Conservation (phyloP, 345 rosid genomes). For the Rubroshorea leprosula region DNA sequence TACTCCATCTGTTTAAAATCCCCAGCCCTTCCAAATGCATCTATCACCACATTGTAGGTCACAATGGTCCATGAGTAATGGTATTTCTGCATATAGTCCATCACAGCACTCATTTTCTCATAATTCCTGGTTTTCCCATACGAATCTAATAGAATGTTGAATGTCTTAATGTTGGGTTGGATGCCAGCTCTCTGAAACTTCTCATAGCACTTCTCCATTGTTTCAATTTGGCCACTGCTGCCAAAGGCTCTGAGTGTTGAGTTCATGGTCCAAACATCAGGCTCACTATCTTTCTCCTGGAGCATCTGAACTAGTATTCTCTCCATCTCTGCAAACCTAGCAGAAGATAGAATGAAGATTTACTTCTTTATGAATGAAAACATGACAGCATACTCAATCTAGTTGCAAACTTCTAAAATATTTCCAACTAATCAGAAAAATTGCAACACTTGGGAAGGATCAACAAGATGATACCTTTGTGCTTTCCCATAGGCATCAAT, state of each 20-base stretch:
- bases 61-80: slow-evolving; percentile 90
- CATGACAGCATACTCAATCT: slow-evolving; percentile 19
- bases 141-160: slow-evolving; percentile 80
- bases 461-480: slow-evolving; percentile 43
- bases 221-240: slow-evolving; percentile 68
- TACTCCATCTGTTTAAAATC: slow-evolving; percentile 88
- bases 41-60: slow-evolving; percentile 88
- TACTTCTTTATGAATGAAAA: slow-evolving; percentile 10
- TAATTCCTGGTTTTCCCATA: slow-evolving; percentile 71
- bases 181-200: slow-evolving; percentile 92
- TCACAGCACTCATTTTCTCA: slow-evolving; percentile 86
- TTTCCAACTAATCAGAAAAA: slow-evolving; percentile 15
- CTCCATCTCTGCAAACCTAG: slow-evolving; percentile 92
- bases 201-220: slow-evolving; percentile 89
- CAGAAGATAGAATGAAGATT: slow-evolving; percentile 23
- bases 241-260: slow-evolving; percentile 89
- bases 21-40: slow-evolving; percentile 84
- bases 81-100: slow-evolving; percentile 91
- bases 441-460: background rate
- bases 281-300: slow-evolving; percentile 51
- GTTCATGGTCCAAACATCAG: slow-evolving; percentile 96
- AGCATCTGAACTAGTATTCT: slow-evolving; percentile 75
- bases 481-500: slow-evolving; percentile 85
- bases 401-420: slow-evolving; percentile 15
- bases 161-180: slow-evolving; percentile 78